phyloP scores from a whole-genome alignment of 73 alveolate genomes.

The Paramecium primaurelia region DNA sequence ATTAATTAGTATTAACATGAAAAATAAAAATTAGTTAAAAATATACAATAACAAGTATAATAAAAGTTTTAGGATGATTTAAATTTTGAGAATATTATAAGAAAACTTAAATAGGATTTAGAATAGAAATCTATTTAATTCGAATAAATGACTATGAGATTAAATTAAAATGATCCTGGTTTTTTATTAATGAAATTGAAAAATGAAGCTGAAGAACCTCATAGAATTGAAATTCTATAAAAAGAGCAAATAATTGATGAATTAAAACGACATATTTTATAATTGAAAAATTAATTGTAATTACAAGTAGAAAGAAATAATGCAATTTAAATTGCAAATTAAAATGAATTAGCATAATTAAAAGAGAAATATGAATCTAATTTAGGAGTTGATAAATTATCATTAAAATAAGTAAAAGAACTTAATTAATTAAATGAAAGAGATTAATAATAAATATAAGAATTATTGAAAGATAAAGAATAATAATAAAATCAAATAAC shows the following conservation, averaged over 20 bases:
- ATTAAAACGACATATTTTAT: neutral
- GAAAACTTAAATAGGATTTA: conserved; percentile 2
- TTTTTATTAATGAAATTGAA: neutral
- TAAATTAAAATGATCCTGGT: conserved; percentile 7
- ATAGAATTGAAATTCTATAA: neutral
- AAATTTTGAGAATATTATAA: neutral
- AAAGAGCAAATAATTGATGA: neutral
- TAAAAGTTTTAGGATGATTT: conserved; percentile 27
- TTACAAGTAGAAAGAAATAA: neutral
- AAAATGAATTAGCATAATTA: neutral
- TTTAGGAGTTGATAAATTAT: neutral
- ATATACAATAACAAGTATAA: neutral
- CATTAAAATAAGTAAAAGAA: conserved; percentile 19
- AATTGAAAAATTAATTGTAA: conserved; percentile 5
- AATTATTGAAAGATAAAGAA: conserved; percentile 29
- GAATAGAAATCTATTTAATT: conserved; percentile 9
- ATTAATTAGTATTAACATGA: neutral
- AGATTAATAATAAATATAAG: conserved; percentile 32
- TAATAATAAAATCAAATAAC: neutral
- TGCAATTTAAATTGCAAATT: neutral
- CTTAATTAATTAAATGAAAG: neutral
- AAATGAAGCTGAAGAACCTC: conserved; percentile 24
- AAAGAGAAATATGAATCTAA: neutral
- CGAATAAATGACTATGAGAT: neutral
- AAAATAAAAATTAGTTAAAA: neutral